Conservation (phyloP, 202 grass and related monocot species). For the Cymbopogon flexuosus region DNA sequence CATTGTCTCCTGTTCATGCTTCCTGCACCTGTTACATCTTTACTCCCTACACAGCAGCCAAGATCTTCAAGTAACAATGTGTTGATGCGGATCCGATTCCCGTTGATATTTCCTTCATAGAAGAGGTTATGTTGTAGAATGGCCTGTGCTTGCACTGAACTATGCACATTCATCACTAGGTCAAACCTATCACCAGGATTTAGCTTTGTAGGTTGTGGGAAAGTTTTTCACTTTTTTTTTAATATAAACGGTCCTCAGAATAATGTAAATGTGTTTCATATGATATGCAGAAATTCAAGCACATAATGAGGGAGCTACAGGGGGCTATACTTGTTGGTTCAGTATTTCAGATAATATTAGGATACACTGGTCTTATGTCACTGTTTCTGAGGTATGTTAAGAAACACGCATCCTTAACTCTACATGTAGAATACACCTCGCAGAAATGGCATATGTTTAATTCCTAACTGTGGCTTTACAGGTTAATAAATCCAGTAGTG, state of each 20-base stretch:
- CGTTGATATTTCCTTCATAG: neutral
- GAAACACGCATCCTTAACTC: conserved; percentile 5
- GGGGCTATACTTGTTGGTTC: conserved; percentile 95
- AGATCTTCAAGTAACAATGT: neutral
- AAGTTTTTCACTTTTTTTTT: conserved; percentile 6
- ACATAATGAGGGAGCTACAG: conserved; percentile 95
- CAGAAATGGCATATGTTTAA: conserved; percentile 6
- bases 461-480: conserved; percentile 23
- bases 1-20: neutral
- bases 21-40: too few species aligned
- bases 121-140: conserved; percentile 7
- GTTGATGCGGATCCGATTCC: neutral
- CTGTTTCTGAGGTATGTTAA: conserved; percentile 78
- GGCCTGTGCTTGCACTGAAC: conserved; percentile 10
- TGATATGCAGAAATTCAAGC: conserved; percentile 94
- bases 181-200: conserved; percentile 7
- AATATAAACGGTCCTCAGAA: neutral
- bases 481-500: conserved; percentile 92
- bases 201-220: neutral
- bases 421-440: neutral
- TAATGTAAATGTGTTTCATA: conserved; percentile 12
- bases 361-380: conserved; percentile 96
- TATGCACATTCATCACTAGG: neutral
- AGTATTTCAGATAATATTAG: conserved; percentile 90
- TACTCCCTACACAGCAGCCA: neutral